Percentiles rank a stretch among this genome's conserved stretches.
These are phyloP conservation scores for Hypericum androsaemum DNA, from an alignment of 345 rosid genomes.

Conservation along the genomic window DNA sequence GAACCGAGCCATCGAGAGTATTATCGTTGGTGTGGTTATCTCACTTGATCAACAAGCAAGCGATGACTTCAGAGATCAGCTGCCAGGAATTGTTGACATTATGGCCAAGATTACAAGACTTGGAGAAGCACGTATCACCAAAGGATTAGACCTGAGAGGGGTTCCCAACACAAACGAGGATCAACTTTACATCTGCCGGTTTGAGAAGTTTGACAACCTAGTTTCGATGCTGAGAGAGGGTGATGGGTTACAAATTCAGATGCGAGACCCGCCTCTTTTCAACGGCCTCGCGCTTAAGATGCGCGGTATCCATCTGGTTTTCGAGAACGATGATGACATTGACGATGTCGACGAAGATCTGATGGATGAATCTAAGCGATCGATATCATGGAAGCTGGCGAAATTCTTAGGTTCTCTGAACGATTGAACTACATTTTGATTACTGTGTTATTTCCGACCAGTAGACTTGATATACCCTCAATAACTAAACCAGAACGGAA, in stretches of 20 bases:
- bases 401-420: conserved; percentile 25
- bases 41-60: conserved; percentile 23
- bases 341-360: conserved; percentile 27
- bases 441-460: too few relatives aligned
- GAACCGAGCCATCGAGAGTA: conserved; percentile 31
- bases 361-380: conserved; percentile 24
- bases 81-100: conserved; percentile 30
- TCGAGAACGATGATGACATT: conserved; percentile 39
- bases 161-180: conserved; percentile 35
- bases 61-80: conserved; percentile 22
- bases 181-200: conserved; percentile 48
- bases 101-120: conserved; percentile 27
- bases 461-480: too few relatives aligned
- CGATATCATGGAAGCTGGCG: conserved; percentile 34
- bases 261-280: conserved; percentile 12
- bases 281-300: conserved; percentile 32
- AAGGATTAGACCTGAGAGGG: conserved; percentile 29
- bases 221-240: conserved; percentile 31
- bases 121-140: background rate
- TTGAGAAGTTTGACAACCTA: conserved; percentile 20
- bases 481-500: too few relatives aligned
- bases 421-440: too few relatives aligned
- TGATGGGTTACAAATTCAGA: conserved; percentile 21
- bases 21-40: conserved; percentile 40
- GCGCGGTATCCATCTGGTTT: conserved; percentile 34